Percentiles rank a stretch among this genome's conserved stretches.
phyloP scores from a whole-genome alignment of 2,329 filamentous ascomycete species.

The Neofusicoccum kwambonambiense region DNA sequence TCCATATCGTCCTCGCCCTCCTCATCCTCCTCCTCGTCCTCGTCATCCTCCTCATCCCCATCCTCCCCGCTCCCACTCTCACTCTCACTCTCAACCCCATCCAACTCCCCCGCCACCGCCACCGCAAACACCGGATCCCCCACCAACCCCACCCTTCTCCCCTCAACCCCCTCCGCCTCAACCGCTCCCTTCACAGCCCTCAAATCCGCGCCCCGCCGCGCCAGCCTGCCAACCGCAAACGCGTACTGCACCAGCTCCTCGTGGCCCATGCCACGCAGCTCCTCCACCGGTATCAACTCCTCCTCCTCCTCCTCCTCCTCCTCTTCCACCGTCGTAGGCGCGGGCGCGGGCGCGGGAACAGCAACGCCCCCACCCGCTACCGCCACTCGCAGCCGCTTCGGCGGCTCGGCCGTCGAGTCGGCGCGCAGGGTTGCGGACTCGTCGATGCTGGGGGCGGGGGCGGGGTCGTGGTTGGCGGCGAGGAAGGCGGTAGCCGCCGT shows the following conservation, averaged over 20 bases:
- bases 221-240: too few species aligned
- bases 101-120: not conserved
- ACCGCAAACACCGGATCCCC: not conserved
- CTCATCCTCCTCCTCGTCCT: not conserved
- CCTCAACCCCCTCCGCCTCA: not conserved
- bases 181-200: not conserved
- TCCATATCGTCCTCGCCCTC: not conserved
- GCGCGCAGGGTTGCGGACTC: conserved; percentile 2
- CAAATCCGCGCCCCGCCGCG: too few species aligned
- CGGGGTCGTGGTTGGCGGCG: not conserved
- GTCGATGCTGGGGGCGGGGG: not conserved
- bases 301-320: not conserved
- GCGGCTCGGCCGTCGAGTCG: not conserved
- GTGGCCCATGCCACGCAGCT: not conserved
- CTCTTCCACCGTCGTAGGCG: too few species aligned
- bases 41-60: not conserved
- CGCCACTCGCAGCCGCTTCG: not conserved
- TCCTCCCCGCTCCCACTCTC: not conserved
- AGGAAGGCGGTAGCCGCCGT: not conserved
- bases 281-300: not conserved
- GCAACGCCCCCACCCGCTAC: too few species aligned
- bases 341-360: too few species aligned
- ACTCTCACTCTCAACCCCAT: not conserved
- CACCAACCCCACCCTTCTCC: not conserved
- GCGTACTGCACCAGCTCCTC: not conserved